phyloP scores from a whole-genome alignment of 495 filamentous ascomycete species.

The Penicillium manginii region DNA sequence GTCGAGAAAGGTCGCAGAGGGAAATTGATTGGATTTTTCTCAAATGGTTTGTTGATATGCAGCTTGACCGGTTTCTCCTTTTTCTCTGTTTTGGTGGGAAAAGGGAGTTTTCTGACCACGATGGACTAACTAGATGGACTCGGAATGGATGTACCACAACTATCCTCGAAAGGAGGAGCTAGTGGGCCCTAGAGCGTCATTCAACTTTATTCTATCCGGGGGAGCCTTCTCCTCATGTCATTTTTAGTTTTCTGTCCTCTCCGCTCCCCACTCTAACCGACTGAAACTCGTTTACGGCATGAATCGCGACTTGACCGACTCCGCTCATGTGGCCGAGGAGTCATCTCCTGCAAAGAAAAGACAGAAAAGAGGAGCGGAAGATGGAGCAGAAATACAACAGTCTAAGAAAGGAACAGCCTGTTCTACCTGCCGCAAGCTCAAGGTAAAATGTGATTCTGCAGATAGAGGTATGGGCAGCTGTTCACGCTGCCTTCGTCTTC shows the following conservation, averaged over 20 bases:
- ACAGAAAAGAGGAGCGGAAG: background rate
- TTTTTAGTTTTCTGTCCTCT: background rate
- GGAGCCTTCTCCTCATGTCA: background rate
- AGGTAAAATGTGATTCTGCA: background rate
- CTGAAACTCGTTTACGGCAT: background rate
- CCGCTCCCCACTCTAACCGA: background rate
- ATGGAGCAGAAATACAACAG: background rate
- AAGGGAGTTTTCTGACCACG: no score
- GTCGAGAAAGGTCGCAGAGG: no score
- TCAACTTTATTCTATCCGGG: background rate
- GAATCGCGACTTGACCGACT: background rate
- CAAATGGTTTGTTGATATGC: no score
- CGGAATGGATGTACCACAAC: background rate
- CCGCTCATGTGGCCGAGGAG: background rate
- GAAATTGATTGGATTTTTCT: no score
- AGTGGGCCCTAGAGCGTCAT: background rate
- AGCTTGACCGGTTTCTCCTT: no score
- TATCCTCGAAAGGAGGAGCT: background rate
- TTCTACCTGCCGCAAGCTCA: background rate
- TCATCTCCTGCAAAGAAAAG: background rate
- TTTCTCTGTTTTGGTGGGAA: no score
- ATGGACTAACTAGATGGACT: no score
- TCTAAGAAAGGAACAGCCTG: background rate
- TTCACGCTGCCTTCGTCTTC: slow-evolving; percentile 7
- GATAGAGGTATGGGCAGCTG: slow-evolving; percentile 1